phyloP scores from a whole-genome alignment of 257 asterid species.

The Solanum sejunctum region DNA sequence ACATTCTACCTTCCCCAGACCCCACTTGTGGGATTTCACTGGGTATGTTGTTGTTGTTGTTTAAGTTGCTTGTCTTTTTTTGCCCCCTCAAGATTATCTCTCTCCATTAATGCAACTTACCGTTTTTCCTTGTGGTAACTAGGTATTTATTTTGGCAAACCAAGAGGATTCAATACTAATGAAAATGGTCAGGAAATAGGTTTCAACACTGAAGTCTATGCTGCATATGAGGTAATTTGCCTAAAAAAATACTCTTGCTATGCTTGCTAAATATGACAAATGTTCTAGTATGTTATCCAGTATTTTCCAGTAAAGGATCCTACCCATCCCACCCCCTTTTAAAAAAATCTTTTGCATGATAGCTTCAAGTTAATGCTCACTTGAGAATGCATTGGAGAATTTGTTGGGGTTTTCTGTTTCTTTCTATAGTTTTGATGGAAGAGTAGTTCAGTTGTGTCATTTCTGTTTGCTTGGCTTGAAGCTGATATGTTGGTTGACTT shows the following conservation, averaged over 20 bases:
- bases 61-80: not conserved
- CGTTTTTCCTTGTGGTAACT: not conserved
- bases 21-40: too few relatives aligned
- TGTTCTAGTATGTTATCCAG: not conserved
- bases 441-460: not conserved
- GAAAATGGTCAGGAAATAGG: conserved; percentile 85
- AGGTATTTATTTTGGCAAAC: conserved; percentile 98
- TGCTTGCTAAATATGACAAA: not conserved
- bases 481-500: not conserved
- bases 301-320: not conserved
- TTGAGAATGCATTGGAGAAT: not conserved
- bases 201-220: conserved; percentile 91
- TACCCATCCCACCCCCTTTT: not conserved
- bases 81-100: not conserved
- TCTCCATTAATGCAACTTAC: not conserved
- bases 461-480: not conserved
- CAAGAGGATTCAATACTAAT: conserved; percentile 72
- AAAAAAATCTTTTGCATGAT: not conserved
- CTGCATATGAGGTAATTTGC: conserved; percentile 58
- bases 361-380: not conserved
- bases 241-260: not conserved
- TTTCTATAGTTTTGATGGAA: not conserved
- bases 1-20: too few relatives aligned
- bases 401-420: not conserved
- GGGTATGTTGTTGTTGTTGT: too few relatives aligned